Conservation (phyloP, 1,284 basidiomycete genomes). For the Coriolopsis trogii region DNA sequence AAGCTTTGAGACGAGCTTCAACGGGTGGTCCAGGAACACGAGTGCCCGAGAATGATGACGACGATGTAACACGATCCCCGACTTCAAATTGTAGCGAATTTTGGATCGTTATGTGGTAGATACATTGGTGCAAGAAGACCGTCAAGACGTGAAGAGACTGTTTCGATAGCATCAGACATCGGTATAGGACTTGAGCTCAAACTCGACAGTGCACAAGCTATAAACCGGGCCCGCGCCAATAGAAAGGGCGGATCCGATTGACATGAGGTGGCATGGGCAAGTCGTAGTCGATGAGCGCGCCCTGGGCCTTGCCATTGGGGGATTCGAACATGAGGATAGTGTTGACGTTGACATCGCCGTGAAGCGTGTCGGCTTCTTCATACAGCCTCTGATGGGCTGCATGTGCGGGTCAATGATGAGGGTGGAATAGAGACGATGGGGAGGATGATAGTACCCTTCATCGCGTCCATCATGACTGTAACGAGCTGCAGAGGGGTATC, state of each 20-base stretch:
- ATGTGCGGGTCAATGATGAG: neutral
- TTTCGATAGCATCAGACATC: too few relatives aligned
- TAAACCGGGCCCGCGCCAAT: neutral
- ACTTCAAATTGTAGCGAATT: too few relatives aligned
- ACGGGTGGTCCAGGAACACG: too few relatives aligned
- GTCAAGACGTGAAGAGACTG: too few relatives aligned
- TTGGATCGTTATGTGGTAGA: too few relatives aligned
- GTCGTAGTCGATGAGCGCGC: constrained; percentile 2
- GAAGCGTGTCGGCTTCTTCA: constrained; percentile 1
- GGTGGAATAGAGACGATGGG: neutral
- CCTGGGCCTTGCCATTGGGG: neutral
- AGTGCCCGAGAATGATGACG: too few relatives aligned
- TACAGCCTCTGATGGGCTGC: neutral
- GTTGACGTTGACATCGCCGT: constrained; percentile 12
- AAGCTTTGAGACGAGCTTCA: too few relatives aligned
- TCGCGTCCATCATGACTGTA: neutral
- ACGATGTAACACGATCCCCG: too few relatives aligned
- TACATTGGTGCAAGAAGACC: too few relatives aligned
- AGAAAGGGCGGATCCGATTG: neutral
- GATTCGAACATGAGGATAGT: constrained; percentile 8
- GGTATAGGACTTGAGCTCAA: too few relatives aligned
- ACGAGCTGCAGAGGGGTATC: constrained; percentile 1
- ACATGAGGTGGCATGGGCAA: neutral
- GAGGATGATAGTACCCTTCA: constrained; percentile 1
- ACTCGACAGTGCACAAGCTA: too few relatives aligned